Percentiles rank a stretch among this genome's conserved stretches.
phyloP scores from a whole-genome alignment of 345 rosid genomes.

The Dimocarpus longan region DNA sequence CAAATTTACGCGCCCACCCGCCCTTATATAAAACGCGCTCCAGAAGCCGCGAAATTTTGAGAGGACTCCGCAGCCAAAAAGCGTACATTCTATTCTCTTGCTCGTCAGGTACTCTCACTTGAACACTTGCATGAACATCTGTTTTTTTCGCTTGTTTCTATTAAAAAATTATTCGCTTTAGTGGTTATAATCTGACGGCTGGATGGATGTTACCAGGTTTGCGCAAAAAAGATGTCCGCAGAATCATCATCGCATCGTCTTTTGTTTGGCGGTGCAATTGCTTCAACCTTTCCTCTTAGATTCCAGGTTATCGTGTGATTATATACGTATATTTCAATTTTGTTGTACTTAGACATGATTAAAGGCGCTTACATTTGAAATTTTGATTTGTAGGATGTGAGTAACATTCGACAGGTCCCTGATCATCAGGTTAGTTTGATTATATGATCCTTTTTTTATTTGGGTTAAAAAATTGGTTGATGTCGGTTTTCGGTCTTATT shows the following conservation, averaged over 20 bases:
- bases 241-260: constrained; percentile 28
- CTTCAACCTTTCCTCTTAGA: constrained; percentile 37
- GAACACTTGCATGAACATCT: neutral
- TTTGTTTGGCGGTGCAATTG: constrained; percentile 51
- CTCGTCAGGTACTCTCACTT: neutral
- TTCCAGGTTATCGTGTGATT: constrained; percentile 37
- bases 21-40: too few relatives aligned
- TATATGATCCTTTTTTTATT: neutral
- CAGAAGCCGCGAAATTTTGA: neutral
- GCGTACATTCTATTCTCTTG: too few relatives aligned
- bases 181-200: neutral
- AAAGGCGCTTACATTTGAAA: neutral
- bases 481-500: neutral
- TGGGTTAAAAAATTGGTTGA: neutral
- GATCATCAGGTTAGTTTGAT: constrained; percentile 49
- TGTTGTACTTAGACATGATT: neutral
- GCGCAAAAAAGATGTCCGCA: constrained; percentile 26
- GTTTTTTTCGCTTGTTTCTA: neutral
- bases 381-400: constrained; percentile 44
- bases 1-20: neutral
- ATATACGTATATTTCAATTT: too few relatives aligned
- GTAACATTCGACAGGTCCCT: constrained; percentile 52
- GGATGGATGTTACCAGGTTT: neutral
- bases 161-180: neutral
- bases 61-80: neutral